Base-by-base conservation (phyloP, 2,329 filamentous ascomycete species). In the Monosporascus sp. region DNA sequence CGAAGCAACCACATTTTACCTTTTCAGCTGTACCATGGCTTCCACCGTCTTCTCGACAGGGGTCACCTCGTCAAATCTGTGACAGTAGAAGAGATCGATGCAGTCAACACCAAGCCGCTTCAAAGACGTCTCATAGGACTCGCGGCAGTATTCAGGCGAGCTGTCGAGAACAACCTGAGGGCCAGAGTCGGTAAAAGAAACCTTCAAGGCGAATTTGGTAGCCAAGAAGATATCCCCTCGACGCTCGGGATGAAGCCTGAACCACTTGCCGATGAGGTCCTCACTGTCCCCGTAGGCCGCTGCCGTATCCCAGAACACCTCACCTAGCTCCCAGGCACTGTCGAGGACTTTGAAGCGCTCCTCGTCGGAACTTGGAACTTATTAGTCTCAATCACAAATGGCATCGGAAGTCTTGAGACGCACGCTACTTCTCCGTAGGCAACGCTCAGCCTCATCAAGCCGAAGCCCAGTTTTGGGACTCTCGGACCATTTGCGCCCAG, bases 1-100 rank as follows among this genome's bases (percentile, higher is more conserved):
- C 7, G 27, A 31, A 31, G 27, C 27, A 31, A 31, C 27, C 27
- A 55, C 70, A 63, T 24, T 71, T 59, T 62, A 72, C 44, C 55
- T 66, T 62, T 73, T 74, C n/a, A 79, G 67, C 56, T 76, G 67
- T 0, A 63, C 72, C 73, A 82, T 71, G 37, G 74, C 78, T 48
- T 71, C 62, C 1, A 81, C 69, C 0, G 78, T 80, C 60, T 78
- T 73, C 63, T 76, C 73, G 36, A 73, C 69, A 0, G 75, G 75
- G 2, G 71, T 74, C n/a, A 67, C 62, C 4, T 69, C 63, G 56
- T 81, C 77, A 19, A 78, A 61, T 8, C 78, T 70, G 57, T 81
- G 78, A 49, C 76, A 73, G 64, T 79, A 79, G 56, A 79, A 73
- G n/a, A 83, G 69, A 59, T 83, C 81, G 55, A 83, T 77, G 55